Percentiles rank a stretch among this genome's conserved stretches.
Conservation (phyloP, 176 grass and related monocot species). For the Echinochloa phyllopogon region DNA sequence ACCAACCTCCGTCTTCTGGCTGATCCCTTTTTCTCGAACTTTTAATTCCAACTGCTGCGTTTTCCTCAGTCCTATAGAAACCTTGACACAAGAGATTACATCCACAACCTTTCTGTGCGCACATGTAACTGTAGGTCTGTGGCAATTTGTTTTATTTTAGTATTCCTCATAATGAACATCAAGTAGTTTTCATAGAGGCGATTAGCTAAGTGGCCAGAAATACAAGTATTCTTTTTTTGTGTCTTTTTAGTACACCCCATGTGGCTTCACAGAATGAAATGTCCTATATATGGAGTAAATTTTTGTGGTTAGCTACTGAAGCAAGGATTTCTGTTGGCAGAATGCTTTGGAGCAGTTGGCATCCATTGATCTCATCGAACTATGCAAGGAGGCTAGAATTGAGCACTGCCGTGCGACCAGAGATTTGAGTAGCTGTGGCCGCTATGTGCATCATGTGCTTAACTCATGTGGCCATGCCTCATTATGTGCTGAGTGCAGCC, state of each 20-base stretch:
- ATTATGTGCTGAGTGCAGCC: conserved; percentile 89
- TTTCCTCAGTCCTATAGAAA: not conserved
- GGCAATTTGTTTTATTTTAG: not conserved
- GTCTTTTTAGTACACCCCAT: not conserved
- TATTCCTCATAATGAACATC: not conserved
- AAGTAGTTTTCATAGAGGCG: not conserved
- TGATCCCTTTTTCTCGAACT: not conserved
- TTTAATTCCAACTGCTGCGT: not conserved
- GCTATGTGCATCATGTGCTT: conserved; percentile 79
- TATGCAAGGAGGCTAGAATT: conserved; percentile 89
- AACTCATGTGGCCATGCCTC: conserved; percentile 90
- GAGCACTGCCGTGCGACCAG: conserved; percentile 88
- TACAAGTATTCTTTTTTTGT: not conserved
- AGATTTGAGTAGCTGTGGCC: conserved; percentile 92
- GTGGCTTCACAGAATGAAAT: not conserved
- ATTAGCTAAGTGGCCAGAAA: conserved; percentile 8
- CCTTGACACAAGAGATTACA: too few relatives aligned
- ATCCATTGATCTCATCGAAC: conserved; percentile 82
- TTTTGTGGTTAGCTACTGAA: conserved; percentile 20
- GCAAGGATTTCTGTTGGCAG: conserved; percentile 53
- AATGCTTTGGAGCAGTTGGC: conserved; percentile 92
- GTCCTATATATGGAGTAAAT: not conserved
- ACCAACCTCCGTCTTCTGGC: too few relatives aligned
- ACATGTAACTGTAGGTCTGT: not conserved
- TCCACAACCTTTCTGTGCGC: not conserved